These are phyloP conservation scores for Nakazawaea molendinolei DNA, from an alignment of 805 yeast genomes.

Conservation along the genomic window DNA sequence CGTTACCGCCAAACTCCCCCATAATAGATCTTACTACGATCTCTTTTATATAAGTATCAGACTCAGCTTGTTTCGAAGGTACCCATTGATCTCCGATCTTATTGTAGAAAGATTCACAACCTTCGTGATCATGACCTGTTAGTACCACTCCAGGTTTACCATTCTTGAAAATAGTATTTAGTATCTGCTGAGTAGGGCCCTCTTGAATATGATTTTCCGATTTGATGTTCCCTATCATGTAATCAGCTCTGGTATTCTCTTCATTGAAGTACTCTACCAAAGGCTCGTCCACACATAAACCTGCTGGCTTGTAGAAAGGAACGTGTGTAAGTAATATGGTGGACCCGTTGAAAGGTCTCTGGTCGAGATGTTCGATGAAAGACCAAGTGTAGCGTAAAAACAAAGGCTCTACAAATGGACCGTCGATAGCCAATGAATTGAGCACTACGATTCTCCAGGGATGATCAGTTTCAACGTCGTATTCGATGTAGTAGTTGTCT, in stretches of 20 bases:
- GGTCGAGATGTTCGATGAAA: conserved; percentile 56
- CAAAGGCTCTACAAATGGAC: conserved; percentile 77
- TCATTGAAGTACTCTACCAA: conserved; percentile 52
- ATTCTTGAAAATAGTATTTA: conserved; percentile 65
- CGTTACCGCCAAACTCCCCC: conserved; percentile 92
- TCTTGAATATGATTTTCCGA: conserved; percentile 80
- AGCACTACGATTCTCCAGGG: conserved; percentile 90
- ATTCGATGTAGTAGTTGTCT: conserved; percentile 76
- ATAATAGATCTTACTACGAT: conserved; percentile 87
- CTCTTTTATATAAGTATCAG: conserved; percentile 50
- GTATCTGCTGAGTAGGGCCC: conserved; percentile 58
- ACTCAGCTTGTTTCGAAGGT: conserved; percentile 38
- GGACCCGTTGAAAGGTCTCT: conserved; percentile 60
- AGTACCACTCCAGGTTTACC: conserved; percentile 70
- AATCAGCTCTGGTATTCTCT: conserved; percentile 51
- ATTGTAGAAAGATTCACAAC: conserved; percentile 72
- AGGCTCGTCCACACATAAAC: conserved; percentile 87
- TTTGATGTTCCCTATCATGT: conserved; percentile 62
- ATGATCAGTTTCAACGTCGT: conserved; percentile 51
- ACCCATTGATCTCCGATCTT: conserved; percentile 44
- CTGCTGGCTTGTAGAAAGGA: conserved; percentile 77
- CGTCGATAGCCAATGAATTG: conserved; percentile 79
- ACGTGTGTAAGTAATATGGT: conserved; percentile 84
- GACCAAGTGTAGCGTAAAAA: conserved; percentile 64
- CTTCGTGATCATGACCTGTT: conserved; percentile 96